Conservation (phyloP, 192 early-diverging fungal species). For the Coemansia pectinata region DNA sequence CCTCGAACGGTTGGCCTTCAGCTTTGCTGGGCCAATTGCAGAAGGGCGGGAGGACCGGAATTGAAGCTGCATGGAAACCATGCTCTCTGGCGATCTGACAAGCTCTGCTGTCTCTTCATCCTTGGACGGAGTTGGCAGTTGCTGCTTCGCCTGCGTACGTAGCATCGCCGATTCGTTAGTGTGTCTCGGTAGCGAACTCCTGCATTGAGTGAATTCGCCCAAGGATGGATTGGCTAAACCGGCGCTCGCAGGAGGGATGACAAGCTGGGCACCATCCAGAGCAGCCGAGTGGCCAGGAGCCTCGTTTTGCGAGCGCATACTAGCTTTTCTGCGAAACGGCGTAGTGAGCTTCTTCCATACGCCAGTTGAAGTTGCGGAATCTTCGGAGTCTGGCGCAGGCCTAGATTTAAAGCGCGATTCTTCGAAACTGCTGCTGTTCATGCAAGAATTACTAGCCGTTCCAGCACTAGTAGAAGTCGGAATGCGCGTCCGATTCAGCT, state of each 20-base stretch:
- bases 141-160: background rate
- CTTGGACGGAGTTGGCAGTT: background rate
- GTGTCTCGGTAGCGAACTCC: too few species aligned
- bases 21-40: constrained; percentile 29
- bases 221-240: background rate
- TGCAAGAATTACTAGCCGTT: background rate
- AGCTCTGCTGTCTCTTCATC: background rate
- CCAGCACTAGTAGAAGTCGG: background rate
- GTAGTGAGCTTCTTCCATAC: constrained; percentile 13
- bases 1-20: background rate
- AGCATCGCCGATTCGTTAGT: background rate
- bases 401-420: background rate
- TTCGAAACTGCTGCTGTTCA: background rate
- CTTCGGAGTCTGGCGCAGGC: background rate
- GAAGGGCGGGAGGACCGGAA: background rate
- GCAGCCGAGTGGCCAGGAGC: background rate
- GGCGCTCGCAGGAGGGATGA: background rate
- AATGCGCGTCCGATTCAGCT: background rate
- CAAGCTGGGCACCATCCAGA: background rate
- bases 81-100: constrained; percentile 11
- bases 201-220: background rate
- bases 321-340: constrained; percentile 5
- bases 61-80: constrained; percentile 28
- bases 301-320: background rate
- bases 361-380: background rate